These are phyloP conservation scores for Heterobasidion occidentale DNA, from an alignment of 1,284 basidiomycete genomes.

Conservation along the genomic window DNA sequence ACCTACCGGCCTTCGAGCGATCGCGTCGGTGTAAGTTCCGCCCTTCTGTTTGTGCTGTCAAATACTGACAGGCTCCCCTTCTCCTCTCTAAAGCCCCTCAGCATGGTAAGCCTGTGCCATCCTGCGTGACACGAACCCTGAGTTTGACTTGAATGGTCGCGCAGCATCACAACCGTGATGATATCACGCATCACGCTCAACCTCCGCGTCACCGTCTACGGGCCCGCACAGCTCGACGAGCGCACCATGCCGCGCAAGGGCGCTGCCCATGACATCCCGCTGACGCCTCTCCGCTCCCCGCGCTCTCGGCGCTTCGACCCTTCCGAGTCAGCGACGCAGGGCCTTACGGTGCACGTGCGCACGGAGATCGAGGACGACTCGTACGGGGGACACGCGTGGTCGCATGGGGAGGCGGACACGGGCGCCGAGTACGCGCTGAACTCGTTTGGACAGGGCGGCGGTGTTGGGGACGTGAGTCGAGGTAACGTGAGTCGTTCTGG, in stretches of 20 bases:
- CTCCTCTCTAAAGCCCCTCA: conserved; percentile 7
- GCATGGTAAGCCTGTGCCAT: conserved; percentile 6
- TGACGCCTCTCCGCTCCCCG: neutral
- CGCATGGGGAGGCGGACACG: no score
- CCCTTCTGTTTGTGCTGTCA: neutral
- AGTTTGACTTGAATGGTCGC: neutral
- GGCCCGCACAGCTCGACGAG: conserved; percentile 4
- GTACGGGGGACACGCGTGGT: neutral
- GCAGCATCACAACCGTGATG: conserved; percentile 10
- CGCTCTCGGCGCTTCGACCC: neutral
- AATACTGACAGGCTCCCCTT: neutral
- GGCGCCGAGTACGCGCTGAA: no score
- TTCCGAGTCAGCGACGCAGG: neutral
- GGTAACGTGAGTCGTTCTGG: no score
- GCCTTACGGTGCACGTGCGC: neutral
- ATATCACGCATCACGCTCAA: conserved; percentile 13
- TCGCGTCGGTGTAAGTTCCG: conserved; percentile 10
- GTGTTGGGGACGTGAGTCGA: no score
- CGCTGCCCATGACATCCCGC: neutral
- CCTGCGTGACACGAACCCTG: neutral
- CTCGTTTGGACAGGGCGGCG: no score
- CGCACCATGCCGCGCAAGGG: neutral
- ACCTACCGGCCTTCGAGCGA: conserved; percentile 11
- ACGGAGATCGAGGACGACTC: neutral
- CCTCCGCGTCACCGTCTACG: conserved; percentile 12